Percentiles rank a stretch among this genome's conserved stretches.
Conservation (phyloP, 2,329 filamentous ascomycete species). For the Colletotrichum lini region DNA sequence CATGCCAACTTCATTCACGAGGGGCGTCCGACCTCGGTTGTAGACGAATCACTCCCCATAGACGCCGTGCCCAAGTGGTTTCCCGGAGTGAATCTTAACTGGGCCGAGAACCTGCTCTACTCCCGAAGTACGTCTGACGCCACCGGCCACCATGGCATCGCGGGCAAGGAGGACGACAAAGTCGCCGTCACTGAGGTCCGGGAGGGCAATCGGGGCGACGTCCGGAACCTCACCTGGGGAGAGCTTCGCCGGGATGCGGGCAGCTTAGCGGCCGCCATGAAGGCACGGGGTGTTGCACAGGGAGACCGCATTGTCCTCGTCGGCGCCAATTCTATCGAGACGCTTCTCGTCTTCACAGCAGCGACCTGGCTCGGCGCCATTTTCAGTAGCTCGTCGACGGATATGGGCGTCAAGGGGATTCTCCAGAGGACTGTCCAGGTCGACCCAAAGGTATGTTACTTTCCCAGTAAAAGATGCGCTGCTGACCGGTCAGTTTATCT, state of each 20-base stretch:
- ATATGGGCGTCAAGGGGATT: slow-evolving; percentile 86
- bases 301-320: slow-evolving; percentile 85
- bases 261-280: slow-evolving; percentile 75
- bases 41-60: slow-evolving; percentile 80
- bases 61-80: slow-evolving; percentile 84
- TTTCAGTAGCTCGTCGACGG: slow-evolving; percentile 83
- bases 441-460: slow-evolving; percentile 71
- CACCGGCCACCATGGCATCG: slow-evolving; percentile 62
- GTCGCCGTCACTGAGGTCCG: slow-evolving; percentile 81
- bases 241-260: slow-evolving; percentile 74
- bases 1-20: slow-evolving; percentile 73
- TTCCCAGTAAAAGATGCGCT: neutral
- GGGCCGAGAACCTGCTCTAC: slow-evolving; percentile 85
- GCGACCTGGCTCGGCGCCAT: slow-evolving; percentile 79
- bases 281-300: slow-evolving; percentile 73
- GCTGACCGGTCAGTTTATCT: slow-evolving; percentile 69
- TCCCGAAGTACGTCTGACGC: slow-evolving; percentile 59
- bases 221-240: slow-evolving; percentile 75
- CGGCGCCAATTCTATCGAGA: slow-evolving; percentile 82
- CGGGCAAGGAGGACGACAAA: slow-evolving; percentile 78
- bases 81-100: slow-evolving; percentile 80
- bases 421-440: slow-evolving; percentile 83
- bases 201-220: slow-evolving; percentile 70
- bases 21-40: slow-evolving; percentile 70
- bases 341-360: slow-evolving; percentile 79